Conservation (phyloP, 495 filamentous ascomycete genomes). For the Filosporella fistucella region DNA sequence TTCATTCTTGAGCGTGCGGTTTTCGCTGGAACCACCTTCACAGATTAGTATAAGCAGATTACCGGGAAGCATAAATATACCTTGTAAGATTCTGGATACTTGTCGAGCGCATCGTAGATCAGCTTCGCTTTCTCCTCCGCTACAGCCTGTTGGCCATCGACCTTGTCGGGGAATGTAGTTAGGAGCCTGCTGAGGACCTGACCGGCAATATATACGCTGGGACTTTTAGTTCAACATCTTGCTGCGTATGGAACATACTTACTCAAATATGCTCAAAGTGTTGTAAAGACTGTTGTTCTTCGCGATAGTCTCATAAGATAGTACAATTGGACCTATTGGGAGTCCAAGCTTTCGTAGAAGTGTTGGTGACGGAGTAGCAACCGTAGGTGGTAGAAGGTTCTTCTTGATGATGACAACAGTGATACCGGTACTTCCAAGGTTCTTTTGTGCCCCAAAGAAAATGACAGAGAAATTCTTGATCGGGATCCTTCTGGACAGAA, state of each 20-base stretch:
- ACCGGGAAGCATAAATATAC: slow-evolving; percentile 69
- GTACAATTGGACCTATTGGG: slow-evolving; percentile 68
- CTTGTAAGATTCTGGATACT: slow-evolving; percentile 40
- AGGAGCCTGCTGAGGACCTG: slow-evolving; percentile 73
- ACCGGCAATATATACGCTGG: slow-evolving; percentile 74
- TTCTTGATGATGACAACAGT: slow-evolving; percentile 80
- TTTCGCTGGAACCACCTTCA: slow-evolving; percentile 74
- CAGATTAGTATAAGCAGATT: too few relatives aligned
- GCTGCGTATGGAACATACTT: slow-evolving; percentile 6
- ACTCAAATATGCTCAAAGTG: slow-evolving; percentile 84
- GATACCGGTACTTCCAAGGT: slow-evolving; percentile 79
- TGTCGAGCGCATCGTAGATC: slow-evolving; percentile 72
- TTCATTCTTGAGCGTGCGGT: slow-evolving; percentile 81
- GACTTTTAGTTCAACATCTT: background rate
- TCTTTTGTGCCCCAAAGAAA: slow-evolving; percentile 76
- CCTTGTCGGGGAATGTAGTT: slow-evolving; percentile 53
- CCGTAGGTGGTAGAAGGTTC: slow-evolving; percentile 62
- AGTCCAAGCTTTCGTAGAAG: slow-evolving; percentile 72
- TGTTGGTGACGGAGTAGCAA: slow-evolving; percentile 49
- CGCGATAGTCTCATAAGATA: slow-evolving; percentile 75
- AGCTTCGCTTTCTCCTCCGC: slow-evolving; percentile 65
- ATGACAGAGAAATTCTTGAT: slow-evolving; percentile 65
- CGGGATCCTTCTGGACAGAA: slow-evolving; percentile 58
- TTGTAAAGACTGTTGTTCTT: slow-evolving; percentile 93
- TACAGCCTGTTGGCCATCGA: slow-evolving; percentile 66